Percentiles rank a stretch among this genome's conserved stretches.
Conservation (phyloP, 176 grass and related monocot species). For the Oropetium thomaeum region DNA sequence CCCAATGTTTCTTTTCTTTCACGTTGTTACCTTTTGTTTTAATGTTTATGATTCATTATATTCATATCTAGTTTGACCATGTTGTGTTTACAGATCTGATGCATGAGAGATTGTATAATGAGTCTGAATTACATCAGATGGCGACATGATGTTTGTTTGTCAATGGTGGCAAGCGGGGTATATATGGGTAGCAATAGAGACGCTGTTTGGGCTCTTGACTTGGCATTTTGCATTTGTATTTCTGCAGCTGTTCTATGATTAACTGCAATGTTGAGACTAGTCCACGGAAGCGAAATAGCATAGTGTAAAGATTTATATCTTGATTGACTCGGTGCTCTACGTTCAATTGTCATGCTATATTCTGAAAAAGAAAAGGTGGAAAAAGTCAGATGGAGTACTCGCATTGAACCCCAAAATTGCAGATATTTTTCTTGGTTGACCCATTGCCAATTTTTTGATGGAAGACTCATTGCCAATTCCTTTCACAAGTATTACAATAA, state of each 20-base stretch:
- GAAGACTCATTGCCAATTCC: slow-evolving; percentile 8
- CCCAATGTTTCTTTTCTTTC: slow-evolving; percentile 9
- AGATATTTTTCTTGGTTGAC: slow-evolving; percentile 12
- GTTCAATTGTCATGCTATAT: slow-evolving; percentile 19
- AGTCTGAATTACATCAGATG: slow-evolving; percentile 20
- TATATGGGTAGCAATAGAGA: background rate
- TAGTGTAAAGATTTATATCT: slow-evolving; percentile 18
- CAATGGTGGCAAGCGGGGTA: slow-evolving; percentile 22
- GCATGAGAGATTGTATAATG: slow-evolving; percentile 11
- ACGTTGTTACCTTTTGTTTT: background rate
- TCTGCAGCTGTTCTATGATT: slow-evolving; percentile 1
- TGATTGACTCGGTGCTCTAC: slow-evolving; percentile 8
- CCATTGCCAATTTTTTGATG: slow-evolving; percentile 11
- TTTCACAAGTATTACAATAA: background rate
- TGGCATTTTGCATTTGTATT: slow-evolving; percentile 24
- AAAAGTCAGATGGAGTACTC: slow-evolving; percentile 28
- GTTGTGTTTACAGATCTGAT: background rate
- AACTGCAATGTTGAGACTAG: background rate
- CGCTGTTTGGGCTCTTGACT: slow-evolving; percentile 9
- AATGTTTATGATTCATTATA: slow-evolving; percentile 16
- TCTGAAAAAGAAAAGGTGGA: background rate
- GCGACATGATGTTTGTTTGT: slow-evolving; percentile 6
- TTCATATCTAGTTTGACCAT: slow-evolving; percentile 5
- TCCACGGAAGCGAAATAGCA: slow-evolving; percentile 1
- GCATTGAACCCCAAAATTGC: slow-evolving; percentile 12